A percentile compares a stretch with the other conserved stretches of the same genome.
Conservation (phyloP, 768 basidiomycete species). For the Lentinula detonsa region DNA sequence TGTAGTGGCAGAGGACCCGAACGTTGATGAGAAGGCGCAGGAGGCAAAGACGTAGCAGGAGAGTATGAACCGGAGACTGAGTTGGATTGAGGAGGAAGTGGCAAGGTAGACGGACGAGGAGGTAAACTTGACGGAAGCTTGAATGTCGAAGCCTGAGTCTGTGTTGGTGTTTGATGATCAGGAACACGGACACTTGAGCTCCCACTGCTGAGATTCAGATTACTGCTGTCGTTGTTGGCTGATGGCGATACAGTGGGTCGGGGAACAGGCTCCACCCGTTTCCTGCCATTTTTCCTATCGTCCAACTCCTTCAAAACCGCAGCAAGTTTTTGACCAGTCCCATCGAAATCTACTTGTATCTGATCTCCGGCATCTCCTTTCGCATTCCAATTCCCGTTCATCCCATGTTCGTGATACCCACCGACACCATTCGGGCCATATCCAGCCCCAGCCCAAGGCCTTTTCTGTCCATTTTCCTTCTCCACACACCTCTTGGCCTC, state of each 20-base stretch:
- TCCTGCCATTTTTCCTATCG: constrained; percentile 44
- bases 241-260: neutral
- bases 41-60: neutral
- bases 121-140: neutral
- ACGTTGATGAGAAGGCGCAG: neutral
- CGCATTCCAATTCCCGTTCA: constrained; percentile 24
- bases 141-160: neutral
- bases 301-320: constrained; percentile 66
- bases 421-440: constrained; percentile 37
- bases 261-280: neutral
- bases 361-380: constrained; percentile 55
- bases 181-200: neutral
- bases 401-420: constrained; percentile 16
- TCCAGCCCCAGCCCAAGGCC: constrained; percentile 16
- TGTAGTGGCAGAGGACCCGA: neutral
- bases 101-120: constrained; percentile 7
- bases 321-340: constrained; percentile 57
- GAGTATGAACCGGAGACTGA: neutral
- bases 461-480: constrained; percentile 58
- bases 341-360: constrained; percentile 76
- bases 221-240: neutral
- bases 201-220: neutral
- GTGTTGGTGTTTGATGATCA: neutral
- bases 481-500: constrained; percentile 65
- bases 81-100: neutral